Evolutionary conservation across 169 alveolate species (phyloP).

Genomic region (Theileria parva): DNA sequence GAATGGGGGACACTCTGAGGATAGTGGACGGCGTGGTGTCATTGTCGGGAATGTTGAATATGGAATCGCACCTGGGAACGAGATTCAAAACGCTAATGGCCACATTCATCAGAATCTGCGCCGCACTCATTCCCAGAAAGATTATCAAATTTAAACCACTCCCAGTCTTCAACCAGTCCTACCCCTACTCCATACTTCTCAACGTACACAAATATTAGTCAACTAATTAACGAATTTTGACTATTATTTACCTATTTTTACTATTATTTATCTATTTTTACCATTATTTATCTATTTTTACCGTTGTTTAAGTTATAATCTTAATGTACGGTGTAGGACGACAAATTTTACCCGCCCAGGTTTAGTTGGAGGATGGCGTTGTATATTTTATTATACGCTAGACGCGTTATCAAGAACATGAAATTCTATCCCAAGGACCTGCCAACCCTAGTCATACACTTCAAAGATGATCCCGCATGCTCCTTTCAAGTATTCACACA

Average conservation of each 20-base stretch:
- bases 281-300: too few species aligned
- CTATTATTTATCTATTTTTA: too few species aligned
- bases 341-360: not conserved
- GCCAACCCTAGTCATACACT: constrained; percentile 64
- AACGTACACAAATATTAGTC: constrained; percentile 26
- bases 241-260: too few species aligned
- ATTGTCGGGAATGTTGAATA: constrained; percentile 69
- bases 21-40: constrained; percentile 65
- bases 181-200: not conserved
- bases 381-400: constrained; percentile 31
- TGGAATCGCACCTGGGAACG: not conserved
- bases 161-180: not conserved
- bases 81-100: not conserved
- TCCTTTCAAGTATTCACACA: constrained; percentile 7
- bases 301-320: too few species aligned
- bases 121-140: not conserved
- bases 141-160: not conserved
- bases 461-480: constrained; percentile 56
- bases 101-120: not conserved
- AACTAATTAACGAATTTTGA: too few species aligned
- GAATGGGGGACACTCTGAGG: constrained; percentile 1
- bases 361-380: not conserved
- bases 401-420: constrained; percentile 28
- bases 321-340: constrained; percentile 6
- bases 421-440: constrained; percentile 37